A percentile compares a stretch with the other conserved stretches of the same genome.
These are phyloP conservation scores for Hygrophorus pudorinus DNA, from an alignment of 768 basidiomycete species.

Conservation along the genomic window DNA sequence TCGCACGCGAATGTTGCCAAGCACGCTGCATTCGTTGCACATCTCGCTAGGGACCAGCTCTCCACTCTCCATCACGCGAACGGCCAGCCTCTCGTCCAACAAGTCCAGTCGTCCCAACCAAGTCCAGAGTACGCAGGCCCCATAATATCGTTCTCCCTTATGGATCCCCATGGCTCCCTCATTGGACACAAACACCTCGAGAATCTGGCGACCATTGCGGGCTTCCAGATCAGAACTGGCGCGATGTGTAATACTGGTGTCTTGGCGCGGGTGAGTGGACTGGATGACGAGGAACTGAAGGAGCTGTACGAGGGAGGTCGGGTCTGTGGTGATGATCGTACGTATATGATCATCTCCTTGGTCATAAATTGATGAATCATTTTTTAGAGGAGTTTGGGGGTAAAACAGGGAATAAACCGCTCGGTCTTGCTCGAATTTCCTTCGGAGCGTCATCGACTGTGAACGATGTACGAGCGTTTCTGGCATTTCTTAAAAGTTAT, in stretches of 20 bases:
- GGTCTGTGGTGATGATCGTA: constrained; percentile 13
- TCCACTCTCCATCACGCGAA: constrained; percentile 8
- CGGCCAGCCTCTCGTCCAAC: constrained; percentile 9
- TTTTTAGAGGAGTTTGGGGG: constrained; percentile 10
- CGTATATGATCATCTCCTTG: background rate
- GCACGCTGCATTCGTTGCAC: constrained; percentile 9
- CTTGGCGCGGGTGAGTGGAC: constrained; percentile 5
- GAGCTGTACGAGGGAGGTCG: constrained; percentile 9
- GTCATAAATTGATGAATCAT: background rate
- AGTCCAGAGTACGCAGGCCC: constrained; percentile 9
- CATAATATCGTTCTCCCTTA: constrained; percentile 10
- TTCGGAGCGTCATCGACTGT: constrained; percentile 12
- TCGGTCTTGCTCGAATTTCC: constrained; percentile 12
- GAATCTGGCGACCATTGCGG: constrained; percentile 10
- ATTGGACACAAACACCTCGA: constrained; percentile 12
- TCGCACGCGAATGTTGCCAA: constrained; percentile 9
- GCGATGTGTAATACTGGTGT: constrained; percentile 12
- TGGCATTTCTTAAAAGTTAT: constrained; percentile 12
- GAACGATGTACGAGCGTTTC: constrained; percentile 10
- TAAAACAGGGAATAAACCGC: constrained; percentile 1
- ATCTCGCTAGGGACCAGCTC: constrained; percentile 9
- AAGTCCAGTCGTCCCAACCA: constrained; percentile 6
- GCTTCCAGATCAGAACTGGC: constrained; percentile 12
- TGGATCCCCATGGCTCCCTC: constrained; percentile 8
- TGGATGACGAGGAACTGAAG: constrained; percentile 10